phyloP scores from a whole-genome alignment of 140 eudicot genomes.

The Oenanthe javanica region DNA sequence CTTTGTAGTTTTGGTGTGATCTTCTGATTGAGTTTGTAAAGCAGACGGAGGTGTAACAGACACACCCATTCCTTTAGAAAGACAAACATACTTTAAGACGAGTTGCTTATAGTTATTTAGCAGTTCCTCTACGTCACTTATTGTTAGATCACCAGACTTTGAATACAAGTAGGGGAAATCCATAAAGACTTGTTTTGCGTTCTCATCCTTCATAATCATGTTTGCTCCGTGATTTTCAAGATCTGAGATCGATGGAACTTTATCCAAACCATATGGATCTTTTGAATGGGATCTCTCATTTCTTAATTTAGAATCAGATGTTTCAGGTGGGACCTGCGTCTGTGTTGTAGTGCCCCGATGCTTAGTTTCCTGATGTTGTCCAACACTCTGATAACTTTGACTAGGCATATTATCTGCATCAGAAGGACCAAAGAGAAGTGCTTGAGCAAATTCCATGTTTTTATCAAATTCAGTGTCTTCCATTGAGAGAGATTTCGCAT shows the following conservation, averaged over 20 bases:
- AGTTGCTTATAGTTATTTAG: conserved; percentile 61
- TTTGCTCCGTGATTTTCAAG: conserved; percentile 79
- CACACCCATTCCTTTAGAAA: conserved; percentile 71
- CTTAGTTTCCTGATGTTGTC: conserved; percentile 17
- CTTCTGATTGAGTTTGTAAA: conserved; percentile 13
- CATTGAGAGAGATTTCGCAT: conserved; percentile 66
- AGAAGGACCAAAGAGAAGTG: conserved; percentile 38
- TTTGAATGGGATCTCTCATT: conserved; percentile 25
- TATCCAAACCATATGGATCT: conserved; percentile 26
- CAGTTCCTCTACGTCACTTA: conserved; percentile 39
- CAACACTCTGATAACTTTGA: conserved; percentile 22
- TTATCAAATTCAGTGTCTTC: conserved; percentile 54
- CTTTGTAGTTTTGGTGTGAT: conserved; percentile 14
- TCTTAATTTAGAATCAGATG: conserved; percentile 25
- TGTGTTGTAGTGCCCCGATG: conserved; percentile 12
- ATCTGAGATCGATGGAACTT: conserved; percentile 59
- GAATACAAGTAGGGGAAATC: conserved; percentile 36
- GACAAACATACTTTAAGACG: conserved; percentile 71
- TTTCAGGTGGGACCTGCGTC: background rate
- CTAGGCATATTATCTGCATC: conserved; percentile 20
- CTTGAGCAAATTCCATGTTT: conserved; percentile 64
- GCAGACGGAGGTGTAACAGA: conserved; percentile 14
- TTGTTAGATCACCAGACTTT: conserved; percentile 32
- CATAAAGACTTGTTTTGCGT: conserved; percentile 23
- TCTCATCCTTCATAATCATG: conserved; percentile 36